Percentiles rank a stretch among this genome's conserved stretches.
phyloP scores from a whole-genome alignment of 805 yeast genomes.

The Candida nemodendra region DNA sequence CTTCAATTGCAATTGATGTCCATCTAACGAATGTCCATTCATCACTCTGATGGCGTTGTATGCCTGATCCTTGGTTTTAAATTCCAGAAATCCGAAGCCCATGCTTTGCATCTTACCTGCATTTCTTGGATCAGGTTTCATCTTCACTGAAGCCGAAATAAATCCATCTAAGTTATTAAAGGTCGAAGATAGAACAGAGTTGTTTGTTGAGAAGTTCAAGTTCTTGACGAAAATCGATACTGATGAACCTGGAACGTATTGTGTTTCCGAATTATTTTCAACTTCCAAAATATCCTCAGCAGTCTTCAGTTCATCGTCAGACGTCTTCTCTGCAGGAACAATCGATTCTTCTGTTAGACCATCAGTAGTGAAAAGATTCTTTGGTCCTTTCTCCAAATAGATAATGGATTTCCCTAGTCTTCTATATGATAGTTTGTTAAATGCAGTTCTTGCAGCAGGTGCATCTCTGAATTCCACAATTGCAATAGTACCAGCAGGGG shows the following conservation, averaged over 20 bases:
- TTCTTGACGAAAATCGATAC: conserved; percentile 90
- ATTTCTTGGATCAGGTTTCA: conserved; percentile 82
- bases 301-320: conserved; percentile 41
- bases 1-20: conserved; percentile 87
- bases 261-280: conserved; percentile 30
- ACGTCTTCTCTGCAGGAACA: conserved; percentile 24
- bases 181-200: conserved; percentile 50
- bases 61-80: conserved; percentile 75
- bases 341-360: conserved; percentile 34
- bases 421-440: conserved; percentile 81
- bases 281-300: conserved; percentile 17
- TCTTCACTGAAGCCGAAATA: conserved; percentile 76
- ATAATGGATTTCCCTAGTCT: conserved; percentile 84
- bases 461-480: conserved; percentile 84
- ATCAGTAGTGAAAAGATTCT: conserved; percentile 65
- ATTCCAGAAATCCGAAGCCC: conserved; percentile 98
- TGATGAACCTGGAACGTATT: conserved; percentile 61
- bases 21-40: conserved; percentile 79
- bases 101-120: conserved; percentile 70
- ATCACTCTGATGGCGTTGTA: conserved; percentile 66
- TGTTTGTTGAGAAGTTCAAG: conserved; percentile 78
- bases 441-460: conserved; percentile 86
- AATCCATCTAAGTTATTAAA: conserved; percentile 79
- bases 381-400: conserved; percentile 93
- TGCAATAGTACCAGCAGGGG: conserved; percentile 95